Conservation (phyloP, 2,329 filamentous ascomycete species). For the Pseudogymnoascus sp. region DNA sequence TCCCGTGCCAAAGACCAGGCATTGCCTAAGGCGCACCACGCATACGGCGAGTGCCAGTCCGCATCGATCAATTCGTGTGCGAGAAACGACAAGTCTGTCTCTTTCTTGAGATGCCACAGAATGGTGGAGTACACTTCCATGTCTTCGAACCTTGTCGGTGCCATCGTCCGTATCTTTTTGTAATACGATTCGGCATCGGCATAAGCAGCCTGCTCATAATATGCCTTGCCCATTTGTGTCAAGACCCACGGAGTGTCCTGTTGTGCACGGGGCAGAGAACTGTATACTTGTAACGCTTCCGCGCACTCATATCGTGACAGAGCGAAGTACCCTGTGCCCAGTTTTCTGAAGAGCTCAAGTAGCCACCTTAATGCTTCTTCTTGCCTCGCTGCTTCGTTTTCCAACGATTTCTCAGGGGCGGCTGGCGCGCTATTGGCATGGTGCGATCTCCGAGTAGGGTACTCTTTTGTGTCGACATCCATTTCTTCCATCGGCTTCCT, state of each 20-base stretch:
- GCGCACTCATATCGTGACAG: constrained; percentile 72
- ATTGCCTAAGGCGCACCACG: constrained; percentile 94
- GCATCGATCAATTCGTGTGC: constrained; percentile 84
- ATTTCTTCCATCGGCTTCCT: constrained; percentile 69
- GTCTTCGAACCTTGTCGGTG: constrained; percentile 78
- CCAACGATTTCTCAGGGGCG: constrained; percentile 23
- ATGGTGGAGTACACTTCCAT: constrained; percentile 98
- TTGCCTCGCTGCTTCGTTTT: constrained; percentile 53
- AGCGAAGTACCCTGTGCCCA: constrained; percentile 72
- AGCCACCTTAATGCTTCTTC: constrained; percentile 71
- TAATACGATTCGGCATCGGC: constrained; percentile 82
- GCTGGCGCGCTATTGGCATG: constrained; percentile 23
- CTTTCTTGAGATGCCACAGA: constrained; percentile 95
- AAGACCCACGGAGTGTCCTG: constrained; percentile 91
- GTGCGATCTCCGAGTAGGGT: constrained; percentile 23
- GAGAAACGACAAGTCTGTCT: constrained; percentile 84
- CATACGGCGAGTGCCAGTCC: constrained; percentile 83
- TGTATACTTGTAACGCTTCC: constrained; percentile 69
- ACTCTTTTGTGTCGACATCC: constrained; percentile 63
- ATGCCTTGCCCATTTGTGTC: constrained; percentile 79
- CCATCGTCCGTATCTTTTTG: constrained; percentile 66
- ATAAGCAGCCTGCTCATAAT: constrained; percentile 87
- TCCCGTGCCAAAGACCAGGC: constrained; percentile 88
- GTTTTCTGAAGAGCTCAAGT: constrained; percentile 72
- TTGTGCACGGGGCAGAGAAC: constrained; percentile 63